phyloP scores from a whole-genome alignment of 768 basidiomycete species.

The Sarcodon sp. region DNA sequence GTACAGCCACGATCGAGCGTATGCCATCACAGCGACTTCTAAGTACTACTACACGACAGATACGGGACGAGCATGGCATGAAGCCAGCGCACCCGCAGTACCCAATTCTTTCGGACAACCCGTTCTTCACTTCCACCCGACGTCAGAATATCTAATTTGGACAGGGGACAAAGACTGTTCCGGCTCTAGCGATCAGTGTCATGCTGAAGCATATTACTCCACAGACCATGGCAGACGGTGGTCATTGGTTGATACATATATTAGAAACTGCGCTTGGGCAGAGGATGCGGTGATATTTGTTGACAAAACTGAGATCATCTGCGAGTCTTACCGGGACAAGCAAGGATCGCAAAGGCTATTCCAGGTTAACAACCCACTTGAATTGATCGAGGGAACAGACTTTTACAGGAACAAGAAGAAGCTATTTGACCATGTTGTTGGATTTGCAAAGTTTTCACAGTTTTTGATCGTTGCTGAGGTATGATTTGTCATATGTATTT shows the following conservation, averaged over 20 bases:
- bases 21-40: constrained; percentile 63
- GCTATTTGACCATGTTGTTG: constrained; percentile 81
- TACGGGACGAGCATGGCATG: constrained; percentile 62
- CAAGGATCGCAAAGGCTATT: constrained; percentile 62
- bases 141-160: constrained; percentile 82
- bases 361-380: constrained; percentile 44
- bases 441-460: constrained; percentile 95
- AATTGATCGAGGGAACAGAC: constrained; percentile 65
- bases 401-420: constrained; percentile 63
- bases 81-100: constrained; percentile 40
- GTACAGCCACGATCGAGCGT: constrained; percentile 71
- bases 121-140: constrained; percentile 80
- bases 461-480: constrained; percentile 95
- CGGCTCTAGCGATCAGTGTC: constrained; percentile 39
- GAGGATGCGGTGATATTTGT: constrained; percentile 65
- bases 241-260: constrained; percentile 72
- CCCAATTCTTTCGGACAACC: constrained; percentile 73
- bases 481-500: neutral
- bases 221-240: constrained; percentile 69
- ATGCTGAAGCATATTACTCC: constrained; percentile 63
- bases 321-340: constrained; percentile 81
- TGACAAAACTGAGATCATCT: constrained; percentile 82
- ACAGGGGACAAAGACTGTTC: constrained; percentile 65
- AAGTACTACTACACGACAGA: constrained; percentile 75
- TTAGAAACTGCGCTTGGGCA: constrained; percentile 88